A percentile compares a stretch with the other conserved stretches of the same genome.
These are phyloP conservation scores for Boletellus deceptivus DNA, from an alignment of 1,284 basidiomycete species.

Conservation along the genomic window DNA sequence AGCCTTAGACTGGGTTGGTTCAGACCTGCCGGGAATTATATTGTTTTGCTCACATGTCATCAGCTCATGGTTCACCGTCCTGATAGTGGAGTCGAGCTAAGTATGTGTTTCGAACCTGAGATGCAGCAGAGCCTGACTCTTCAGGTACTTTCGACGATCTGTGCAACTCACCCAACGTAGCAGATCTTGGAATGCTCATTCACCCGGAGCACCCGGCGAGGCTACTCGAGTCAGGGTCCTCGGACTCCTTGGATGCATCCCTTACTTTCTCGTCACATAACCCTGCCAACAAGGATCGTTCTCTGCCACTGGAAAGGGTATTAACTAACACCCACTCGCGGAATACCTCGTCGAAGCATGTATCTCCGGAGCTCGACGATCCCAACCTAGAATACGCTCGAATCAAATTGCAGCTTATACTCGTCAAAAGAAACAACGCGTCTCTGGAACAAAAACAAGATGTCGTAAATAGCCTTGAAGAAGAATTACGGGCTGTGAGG, in stretches of 20 bases:
- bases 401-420: constrained; percentile 54
- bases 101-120: constrained; percentile 17
- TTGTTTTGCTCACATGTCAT: constrained; percentile 14
- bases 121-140: constrained; percentile 5
- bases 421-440: constrained; percentile 28
- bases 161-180: constrained; percentile 2
- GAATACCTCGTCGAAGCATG: constrained; percentile 26
- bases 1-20: constrained; percentile 86
- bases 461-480: constrained; percentile 38
- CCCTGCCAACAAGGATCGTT: constrained; percentile 10
- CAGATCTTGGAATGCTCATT: background rate
- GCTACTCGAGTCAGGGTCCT: background rate
- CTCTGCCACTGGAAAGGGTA: constrained; percentile 16
- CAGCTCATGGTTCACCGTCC: constrained; percentile 72
- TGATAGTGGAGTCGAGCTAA: constrained; percentile 57
- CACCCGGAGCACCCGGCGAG: constrained; percentile 4
- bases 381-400: constrained; percentile 63
- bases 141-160: constrained; percentile 7
- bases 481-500: constrained; percentile 54
- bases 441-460: constrained; percentile 7
- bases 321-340: constrained; percentile 9
- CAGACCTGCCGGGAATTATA: background rate
- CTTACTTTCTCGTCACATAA: constrained; percentile 36
- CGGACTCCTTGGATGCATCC: constrained; percentile 31
- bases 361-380: constrained; percentile 47